Evolutionary conservation across 208 protist species (phyloP).

Genomic region (Acanthamoeba divionensis): DNA sequence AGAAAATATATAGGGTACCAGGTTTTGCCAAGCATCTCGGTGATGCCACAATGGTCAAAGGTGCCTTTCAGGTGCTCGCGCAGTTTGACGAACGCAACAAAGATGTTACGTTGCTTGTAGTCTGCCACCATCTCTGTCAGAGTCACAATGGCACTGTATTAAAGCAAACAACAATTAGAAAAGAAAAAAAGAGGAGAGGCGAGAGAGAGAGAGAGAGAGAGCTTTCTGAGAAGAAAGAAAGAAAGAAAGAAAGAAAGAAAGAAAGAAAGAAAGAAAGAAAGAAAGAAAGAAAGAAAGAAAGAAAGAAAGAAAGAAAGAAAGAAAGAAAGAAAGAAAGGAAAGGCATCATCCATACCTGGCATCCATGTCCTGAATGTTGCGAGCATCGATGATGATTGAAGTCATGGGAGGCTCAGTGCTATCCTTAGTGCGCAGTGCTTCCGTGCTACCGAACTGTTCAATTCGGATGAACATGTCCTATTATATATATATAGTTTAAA

Average conservation of each 20-base stretch:
- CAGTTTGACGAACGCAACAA: slow-evolving; percentile 8
- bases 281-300: too few species aligned
- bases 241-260: too few species aligned
- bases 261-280: too few species aligned
- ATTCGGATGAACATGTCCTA: slow-evolving; percentile 39
- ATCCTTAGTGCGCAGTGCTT: background rate
- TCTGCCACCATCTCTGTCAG: slow-evolving; percentile 32
- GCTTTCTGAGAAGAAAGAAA: too few species aligned
- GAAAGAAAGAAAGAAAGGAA: too few species aligned
- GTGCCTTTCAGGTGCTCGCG: background rate
- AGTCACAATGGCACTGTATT: background rate
- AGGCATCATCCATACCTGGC: too few species aligned
- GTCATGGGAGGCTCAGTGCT: background rate
- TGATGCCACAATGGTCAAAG: background rate
- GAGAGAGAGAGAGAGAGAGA: too few species aligned
- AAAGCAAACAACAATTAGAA: too few species aligned
- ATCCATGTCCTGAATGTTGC: slow-evolving; percentile 38
- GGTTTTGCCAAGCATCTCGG: background rate
- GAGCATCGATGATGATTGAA: slow-evolving; percentile 45
- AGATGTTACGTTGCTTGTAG: slow-evolving; percentile 7
- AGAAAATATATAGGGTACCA: background rate
- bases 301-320: too few species aligned
- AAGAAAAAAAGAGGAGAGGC: too few species aligned
- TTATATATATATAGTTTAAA: too few species aligned
- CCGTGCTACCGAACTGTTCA: background rate